Percentiles rank a stretch among this genome's conserved stretches.
Evolutionary conservation across 306 rosid species (phyloP).

Genomic region (Pterocarpus macrocarpus): DNA sequence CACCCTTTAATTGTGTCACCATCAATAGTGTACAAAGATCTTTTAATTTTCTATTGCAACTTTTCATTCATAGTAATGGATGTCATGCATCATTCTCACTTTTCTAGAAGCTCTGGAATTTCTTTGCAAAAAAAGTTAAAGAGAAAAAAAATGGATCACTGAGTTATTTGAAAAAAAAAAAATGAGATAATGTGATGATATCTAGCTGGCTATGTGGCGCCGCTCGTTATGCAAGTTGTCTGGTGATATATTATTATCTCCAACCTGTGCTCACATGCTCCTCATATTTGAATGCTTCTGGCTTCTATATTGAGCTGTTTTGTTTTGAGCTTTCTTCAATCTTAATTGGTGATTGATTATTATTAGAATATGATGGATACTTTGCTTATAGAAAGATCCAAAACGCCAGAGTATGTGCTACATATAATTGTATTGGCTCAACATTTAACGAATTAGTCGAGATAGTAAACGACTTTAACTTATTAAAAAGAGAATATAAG

Average conservation of each 20-base stretch:
- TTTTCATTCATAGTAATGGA: too few species aligned
- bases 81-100: neutral
- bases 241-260: neutral
- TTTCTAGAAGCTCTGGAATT: conserved; percentile 26
- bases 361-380: neutral
- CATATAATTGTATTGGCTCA: neutral
- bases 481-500: too few species aligned
- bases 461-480: too few species aligned
- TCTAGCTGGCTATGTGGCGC: neutral
- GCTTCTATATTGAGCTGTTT: neutral
- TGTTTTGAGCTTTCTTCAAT: neutral
- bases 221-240: neutral
- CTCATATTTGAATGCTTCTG: neutral
- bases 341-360: neutral
- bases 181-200: neutral
- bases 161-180: neutral
- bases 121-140: too few species aligned
- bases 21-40: neutral
- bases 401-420: neutral
- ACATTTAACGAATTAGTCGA: too few species aligned
- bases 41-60: neutral
- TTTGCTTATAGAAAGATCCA: neutral
- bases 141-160: neutral
- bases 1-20: neutral
- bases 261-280: neutral